Evolutionary conservation across 805 yeast species (phyloP), one percentile per base, ranked within the genome.

Genomic region (Wickerhamiella spandovensis): DNA sequence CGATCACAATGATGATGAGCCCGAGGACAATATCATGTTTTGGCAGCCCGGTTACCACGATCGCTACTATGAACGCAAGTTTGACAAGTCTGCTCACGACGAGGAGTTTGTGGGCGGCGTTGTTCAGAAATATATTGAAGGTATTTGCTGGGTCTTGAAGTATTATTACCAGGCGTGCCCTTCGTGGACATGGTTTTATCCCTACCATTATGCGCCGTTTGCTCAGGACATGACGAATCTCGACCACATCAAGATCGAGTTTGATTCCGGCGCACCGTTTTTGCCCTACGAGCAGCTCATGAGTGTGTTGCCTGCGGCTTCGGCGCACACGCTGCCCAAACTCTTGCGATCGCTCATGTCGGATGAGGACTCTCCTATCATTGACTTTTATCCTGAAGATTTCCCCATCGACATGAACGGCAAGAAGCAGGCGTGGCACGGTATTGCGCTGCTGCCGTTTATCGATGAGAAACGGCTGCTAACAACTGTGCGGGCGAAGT

Each of bases 111-210:
- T 77, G 20, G 74, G 81, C 43, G 75, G 73, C 54, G 79, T 92
- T 60, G 87, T 81, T 0, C 70, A 71, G 49, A 75, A 79, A 46
- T 92, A 92, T 61, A 75, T 92, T 50, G 96, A 90, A 65, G 99
- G 99, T 54, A 84, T 92, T 3, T 79, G 95, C n/a, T 92, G 99
- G 99, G 95, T 82, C 1, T 71, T 92, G 55, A 67, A 86, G 49
- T 92, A 92, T 65, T 92, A 92, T 67, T 90, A 86, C 65, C 97
- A 92, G 66, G 97, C 97, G 2, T 90, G 97, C 68, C 95, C 95
- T 0, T 90, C 97, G 0, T 92, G 99, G 99, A 81, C 81, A 50
- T 92, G 98, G 98, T 92, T 79, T 65, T 92, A 82, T 60, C 98
- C 97, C 0, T 90, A 82, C 64, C 97, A 92, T 63, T 94, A 92